Conservation (phyloP, 139 green algal genomes). For the Edaphochlamys debaryana region DNA sequence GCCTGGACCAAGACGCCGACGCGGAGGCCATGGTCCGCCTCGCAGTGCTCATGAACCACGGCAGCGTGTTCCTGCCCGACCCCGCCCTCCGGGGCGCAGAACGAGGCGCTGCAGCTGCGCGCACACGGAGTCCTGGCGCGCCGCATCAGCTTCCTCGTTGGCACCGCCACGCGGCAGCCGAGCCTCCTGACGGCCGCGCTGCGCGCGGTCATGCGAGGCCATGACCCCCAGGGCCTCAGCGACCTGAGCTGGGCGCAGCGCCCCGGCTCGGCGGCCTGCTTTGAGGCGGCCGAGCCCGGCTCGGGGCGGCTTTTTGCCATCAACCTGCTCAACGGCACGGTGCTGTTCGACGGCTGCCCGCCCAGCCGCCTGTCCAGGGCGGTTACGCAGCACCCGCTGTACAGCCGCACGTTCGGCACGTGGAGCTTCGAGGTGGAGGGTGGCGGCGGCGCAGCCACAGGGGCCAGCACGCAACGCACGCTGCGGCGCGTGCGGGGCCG, state of each 20-base stretch:
- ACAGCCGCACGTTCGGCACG: conserved; percentile 56
- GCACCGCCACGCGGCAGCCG: too few species aligned
- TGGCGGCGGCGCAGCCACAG: too few species aligned
- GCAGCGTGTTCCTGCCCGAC: conserved; percentile 41
- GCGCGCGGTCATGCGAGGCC: not conserved
- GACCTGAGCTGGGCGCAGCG: not conserved
- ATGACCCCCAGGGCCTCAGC: too few species aligned
- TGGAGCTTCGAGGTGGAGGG: too few species aligned
- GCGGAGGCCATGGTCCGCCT: conserved; percentile 42
- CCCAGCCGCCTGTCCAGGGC: conserved; percentile 47
- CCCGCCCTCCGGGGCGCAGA: not conserved
- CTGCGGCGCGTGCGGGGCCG: too few species aligned
- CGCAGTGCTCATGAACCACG: conserved; percentile 51
- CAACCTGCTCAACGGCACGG: conserved; percentile 58
- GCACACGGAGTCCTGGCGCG: conserved; percentile 39
- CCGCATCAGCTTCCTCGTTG: not conserved
- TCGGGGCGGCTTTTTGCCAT: conserved; percentile 53
- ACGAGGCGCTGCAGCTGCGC: conserved; percentile 36
- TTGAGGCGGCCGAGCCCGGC: conserved; percentile 24
- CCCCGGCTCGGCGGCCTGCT: conserved; percentile 5
- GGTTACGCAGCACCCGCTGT: too few species aligned
- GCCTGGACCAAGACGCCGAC: conserved; percentile 4
- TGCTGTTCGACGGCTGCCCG: conserved; percentile 45
- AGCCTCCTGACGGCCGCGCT: conserved; percentile 5
- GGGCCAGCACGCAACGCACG: too few species aligned